Conservation (phyloP, 768 basidiomycete species). For the Termitomyces sp. region DNA sequence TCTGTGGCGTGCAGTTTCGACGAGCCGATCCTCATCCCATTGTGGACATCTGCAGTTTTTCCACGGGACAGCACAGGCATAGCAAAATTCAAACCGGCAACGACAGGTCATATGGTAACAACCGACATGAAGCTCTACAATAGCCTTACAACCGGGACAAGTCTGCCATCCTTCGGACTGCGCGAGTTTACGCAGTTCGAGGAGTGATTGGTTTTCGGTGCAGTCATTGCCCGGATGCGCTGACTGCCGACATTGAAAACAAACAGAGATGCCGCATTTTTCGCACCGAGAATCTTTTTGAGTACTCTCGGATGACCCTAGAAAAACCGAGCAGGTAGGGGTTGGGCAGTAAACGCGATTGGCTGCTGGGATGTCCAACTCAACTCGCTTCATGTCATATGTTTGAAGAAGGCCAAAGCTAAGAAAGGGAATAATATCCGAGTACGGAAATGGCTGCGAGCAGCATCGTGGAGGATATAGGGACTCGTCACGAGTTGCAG, state of each 20-base stretch:
- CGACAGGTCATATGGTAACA: slow-evolving; percentile 66
- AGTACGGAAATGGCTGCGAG: slow-evolving; percentile 18
- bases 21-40: slow-evolving; percentile 52
- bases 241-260: slow-evolving; percentile 42
- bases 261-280: slow-evolving; percentile 34
- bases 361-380: slow-evolving; percentile 12
- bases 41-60: slow-evolving; percentile 55
- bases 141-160: slow-evolving; percentile 50
- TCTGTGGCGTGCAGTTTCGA: slow-evolving; percentile 28
- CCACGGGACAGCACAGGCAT: slow-evolving; percentile 58
- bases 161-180: slow-evolving; percentile 48
- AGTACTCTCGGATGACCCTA: slow-evolving; percentile 24
- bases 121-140: slow-evolving; percentile 51
- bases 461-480: slow-evolving; percentile 39
- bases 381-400: slow-evolving; percentile 9
- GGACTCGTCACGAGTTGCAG: slow-evolving; percentile 31
- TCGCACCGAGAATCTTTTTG: slow-evolving; percentile 26
- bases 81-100: slow-evolving; percentile 57
- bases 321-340: slow-evolving; percentile 35
- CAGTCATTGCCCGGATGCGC: slow-evolving; percentile 38
- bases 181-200: slow-evolving; percentile 41
- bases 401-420: background rate
- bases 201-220: slow-evolving; percentile 32
- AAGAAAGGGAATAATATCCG: slow-evolving; percentile 9
- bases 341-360: slow-evolving; percentile 20